Percentiles rank a stretch among this genome's conserved stretches.
Conservation (phyloP, 1,284 basidiomycete species). For the Schizophyllum commune region DNA sequence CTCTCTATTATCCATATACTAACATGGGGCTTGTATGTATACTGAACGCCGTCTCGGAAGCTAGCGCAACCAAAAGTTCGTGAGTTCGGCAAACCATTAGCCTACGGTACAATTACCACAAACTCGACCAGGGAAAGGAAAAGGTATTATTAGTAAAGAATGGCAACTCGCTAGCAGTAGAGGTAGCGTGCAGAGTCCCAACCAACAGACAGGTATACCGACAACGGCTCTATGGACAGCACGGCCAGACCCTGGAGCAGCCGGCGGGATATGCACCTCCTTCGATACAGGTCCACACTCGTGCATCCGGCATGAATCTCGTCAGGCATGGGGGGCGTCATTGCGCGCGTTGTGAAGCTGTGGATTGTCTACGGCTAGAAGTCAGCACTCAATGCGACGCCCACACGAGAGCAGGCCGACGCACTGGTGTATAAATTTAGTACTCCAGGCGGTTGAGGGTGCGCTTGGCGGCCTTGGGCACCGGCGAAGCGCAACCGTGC, state of each 20-base stretch:
- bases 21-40: too few relatives aligned
- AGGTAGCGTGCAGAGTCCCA: neutral
- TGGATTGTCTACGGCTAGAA: neutral
- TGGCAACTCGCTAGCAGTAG: neutral
- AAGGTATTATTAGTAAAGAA: neutral
- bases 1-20: too few relatives aligned
- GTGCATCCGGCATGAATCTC: neutral
- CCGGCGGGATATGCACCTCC: neutral
- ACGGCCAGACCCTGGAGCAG: neutral
- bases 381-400: neutral
- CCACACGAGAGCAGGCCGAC: neutral
- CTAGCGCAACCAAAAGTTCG: neutral
- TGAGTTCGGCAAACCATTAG: too few relatives aligned
- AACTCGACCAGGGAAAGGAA: neutral
- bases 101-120: neutral
- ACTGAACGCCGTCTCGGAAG: neutral
- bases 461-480: neutral
- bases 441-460: neutral
- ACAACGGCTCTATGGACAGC: neutral
- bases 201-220: neutral
- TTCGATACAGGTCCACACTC: neutral
- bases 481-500: neutral
- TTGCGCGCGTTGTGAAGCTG: neutral
- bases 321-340: neutral
- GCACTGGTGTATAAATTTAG: neutral